Evolutionary conservation across 1,284 basidiomycete species (phyloP).

Genomic region (Trichosporon sp.): DNA sequence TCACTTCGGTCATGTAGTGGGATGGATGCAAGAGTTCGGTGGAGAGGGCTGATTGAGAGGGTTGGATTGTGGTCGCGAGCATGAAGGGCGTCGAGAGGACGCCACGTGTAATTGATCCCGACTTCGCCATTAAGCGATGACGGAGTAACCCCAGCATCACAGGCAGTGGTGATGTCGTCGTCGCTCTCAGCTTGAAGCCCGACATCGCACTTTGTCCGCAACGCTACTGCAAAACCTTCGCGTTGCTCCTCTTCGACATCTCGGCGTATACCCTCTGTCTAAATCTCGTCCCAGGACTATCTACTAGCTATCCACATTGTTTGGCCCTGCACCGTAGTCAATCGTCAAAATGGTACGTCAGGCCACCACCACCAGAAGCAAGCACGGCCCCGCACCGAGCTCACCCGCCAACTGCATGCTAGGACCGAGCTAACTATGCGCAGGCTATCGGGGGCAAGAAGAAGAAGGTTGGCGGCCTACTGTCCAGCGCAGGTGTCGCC

Average conservation of each 20-base stretch:
- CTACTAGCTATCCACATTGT: background rate
- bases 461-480: conserved; percentile 70
- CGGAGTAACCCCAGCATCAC: conserved; percentile 2
- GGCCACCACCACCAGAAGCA: background rate
- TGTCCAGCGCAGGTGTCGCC: conserved; percentile 51
- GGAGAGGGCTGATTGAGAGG: background rate
- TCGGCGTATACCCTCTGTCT: background rate
- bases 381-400: background rate
- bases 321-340: background rate
- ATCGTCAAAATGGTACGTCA: conserved; percentile 3
- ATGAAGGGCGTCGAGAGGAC: background rate
- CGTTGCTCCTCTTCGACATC: background rate
- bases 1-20: conserved; percentile 1
- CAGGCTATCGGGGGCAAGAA: conserved; percentile 88
- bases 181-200: background rate
- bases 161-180: conserved; percentile 1
- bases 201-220: background rate
- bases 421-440: conserved; percentile 12
- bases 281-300: background rate
- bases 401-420: background rate
- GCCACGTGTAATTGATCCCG: conserved; percentile 4
- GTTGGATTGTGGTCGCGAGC: background rate
- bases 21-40: background rate
- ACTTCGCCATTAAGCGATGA: background rate
- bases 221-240: background rate